Conservation (phyloP, 495 filamentous ascomycete species). For the Hypoxylon lenormandii region DNA sequence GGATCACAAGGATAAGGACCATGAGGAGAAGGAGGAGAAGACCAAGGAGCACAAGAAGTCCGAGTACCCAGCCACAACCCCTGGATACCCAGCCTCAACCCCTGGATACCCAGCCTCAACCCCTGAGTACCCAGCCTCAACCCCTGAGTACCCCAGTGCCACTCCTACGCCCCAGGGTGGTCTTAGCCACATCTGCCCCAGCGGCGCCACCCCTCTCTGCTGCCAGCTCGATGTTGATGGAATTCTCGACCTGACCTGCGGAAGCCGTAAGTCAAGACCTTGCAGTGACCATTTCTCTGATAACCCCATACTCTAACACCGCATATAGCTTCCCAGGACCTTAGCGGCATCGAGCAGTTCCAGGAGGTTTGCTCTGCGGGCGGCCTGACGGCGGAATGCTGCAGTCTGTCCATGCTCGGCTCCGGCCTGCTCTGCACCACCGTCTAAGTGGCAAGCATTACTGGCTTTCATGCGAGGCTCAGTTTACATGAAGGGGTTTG, state of each 20-base stretch:
- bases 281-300: not conserved
- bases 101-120: slow-evolving; percentile 8
- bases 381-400: slow-evolving; percentile 42
- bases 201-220: slow-evolving; percentile 30
- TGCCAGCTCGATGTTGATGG: slow-evolving; percentile 39
- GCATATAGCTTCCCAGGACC: slow-evolving; percentile 16
- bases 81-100: slow-evolving; percentile 15
- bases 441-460: slow-evolving; percentile 7
- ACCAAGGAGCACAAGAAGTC: not conserved
- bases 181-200: slow-evolving; percentile 25
- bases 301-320: slow-evolving; percentile 7
- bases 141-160: slow-evolving; percentile 6
- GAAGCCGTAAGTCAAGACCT: slow-evolving; percentile 31
- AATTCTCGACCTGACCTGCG: slow-evolving; percentile 36
- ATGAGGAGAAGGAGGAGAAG: not conserved
- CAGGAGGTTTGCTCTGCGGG: slow-evolving; percentile 1
- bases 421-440: slow-evolving; percentile 33
- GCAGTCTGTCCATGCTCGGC: slow-evolving; percentile 18
- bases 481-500: slow-evolving; percentile 14
- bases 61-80: not conserved
- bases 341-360: slow-evolving; percentile 36
- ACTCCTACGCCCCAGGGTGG: slow-evolving; percentile 10
- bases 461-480: slow-evolving; percentile 7
- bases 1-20: too few species aligned
- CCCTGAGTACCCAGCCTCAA: slow-evolving; percentile 8